phyloP scores from a whole-genome alignment of 1,139 yeast species.

The Kodamaea anthophila region DNA sequence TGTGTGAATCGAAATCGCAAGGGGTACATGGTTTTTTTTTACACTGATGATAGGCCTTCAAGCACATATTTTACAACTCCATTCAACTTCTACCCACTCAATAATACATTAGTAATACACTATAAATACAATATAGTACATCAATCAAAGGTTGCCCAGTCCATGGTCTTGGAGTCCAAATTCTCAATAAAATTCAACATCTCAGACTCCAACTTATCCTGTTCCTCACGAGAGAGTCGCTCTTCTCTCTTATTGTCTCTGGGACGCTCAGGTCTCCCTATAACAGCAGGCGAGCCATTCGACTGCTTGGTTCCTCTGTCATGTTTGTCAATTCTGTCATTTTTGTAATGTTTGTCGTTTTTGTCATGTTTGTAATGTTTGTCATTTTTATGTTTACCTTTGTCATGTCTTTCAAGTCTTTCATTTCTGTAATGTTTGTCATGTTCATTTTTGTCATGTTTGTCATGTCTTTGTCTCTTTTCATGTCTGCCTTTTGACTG shows the following conservation, averaged over 20 bases:
- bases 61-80: too few relatives aligned
- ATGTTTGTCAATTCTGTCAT: neutral
- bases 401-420: neutral
- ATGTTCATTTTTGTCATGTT: neutral
- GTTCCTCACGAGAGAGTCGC: slow-evolving; percentile 11
- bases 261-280: too few relatives aligned
- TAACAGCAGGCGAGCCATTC: neutral
- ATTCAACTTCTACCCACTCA: too few relatives aligned
- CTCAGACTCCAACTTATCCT: slow-evolving; percentile 12
- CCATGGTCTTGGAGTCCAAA: slow-evolving; percentile 13
- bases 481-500: neutral
- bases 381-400: neutral
- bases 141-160: slow-evolving; percentile 15
- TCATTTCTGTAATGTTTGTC: neutral
- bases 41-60: too few relatives aligned
- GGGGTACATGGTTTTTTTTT: too few relatives aligned
- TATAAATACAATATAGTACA: slow-evolving; percentile 3
- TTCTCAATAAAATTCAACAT: slow-evolving; percentile 12
- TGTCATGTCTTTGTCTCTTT: neutral
- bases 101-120: slow-evolving; percentile 2
- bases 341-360: neutral
- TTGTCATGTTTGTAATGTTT: neutral
- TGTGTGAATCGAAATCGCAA: too few relatives aligned
- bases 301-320: neutral
- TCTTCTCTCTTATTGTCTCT: slow-evolving; percentile 7